Evolutionary conservation across 1,139 yeast genomes (phyloP), one percentile per base, ranked within the genome.

Genomic region (Meyerozyma elateridarum): DNA sequence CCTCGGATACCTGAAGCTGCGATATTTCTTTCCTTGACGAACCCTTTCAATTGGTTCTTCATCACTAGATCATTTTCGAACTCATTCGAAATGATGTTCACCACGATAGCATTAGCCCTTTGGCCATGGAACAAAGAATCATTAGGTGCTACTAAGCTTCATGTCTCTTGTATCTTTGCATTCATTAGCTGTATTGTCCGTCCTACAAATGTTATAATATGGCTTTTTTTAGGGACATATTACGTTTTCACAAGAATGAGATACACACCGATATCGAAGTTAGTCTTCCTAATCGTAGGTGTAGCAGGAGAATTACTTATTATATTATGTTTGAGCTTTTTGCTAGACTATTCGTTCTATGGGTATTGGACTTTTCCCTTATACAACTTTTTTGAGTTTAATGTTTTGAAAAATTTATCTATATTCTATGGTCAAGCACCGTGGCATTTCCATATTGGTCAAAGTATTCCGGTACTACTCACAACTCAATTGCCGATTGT

Each of bases 21-120:
- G 0, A 52, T 81, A 19, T 31, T 61, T 1, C 49, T 84, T 16
- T 79, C 91, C 12, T 42, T 85, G 5, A 53, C 73, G 1, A 85
- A 89, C 37, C 83, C 88, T 6, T 89, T 87, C 67, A 88, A 88
- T 51, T 85, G 91, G 83, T 85, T 73, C 54, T 69, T 81, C 29
- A 64, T 76, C 25, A 80, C 95, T 1, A 66, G 99, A 40, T 81
- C 96, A 2, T 93, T 93, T 52, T 77, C 95, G 32, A 93, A 91
- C 49, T 76, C 84, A 15, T 63, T 88, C 32, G 99, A 93, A 54
- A 73, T 83, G 68, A 67, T 73, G 2, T 51, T 89, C 36, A 85
- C 93, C 0, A 65, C 80, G 0, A 56, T 76, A n/a, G 91, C 89
- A 0, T 60, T 89, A 34, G 65, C 73, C 13, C 72, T 65, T 48